Evolutionary conservation across 2,329 filamentous ascomycete genomes (phyloP), one percentile per base, ranked within the genome.

Genomic region (Ceratocystis ficicola): DNA sequence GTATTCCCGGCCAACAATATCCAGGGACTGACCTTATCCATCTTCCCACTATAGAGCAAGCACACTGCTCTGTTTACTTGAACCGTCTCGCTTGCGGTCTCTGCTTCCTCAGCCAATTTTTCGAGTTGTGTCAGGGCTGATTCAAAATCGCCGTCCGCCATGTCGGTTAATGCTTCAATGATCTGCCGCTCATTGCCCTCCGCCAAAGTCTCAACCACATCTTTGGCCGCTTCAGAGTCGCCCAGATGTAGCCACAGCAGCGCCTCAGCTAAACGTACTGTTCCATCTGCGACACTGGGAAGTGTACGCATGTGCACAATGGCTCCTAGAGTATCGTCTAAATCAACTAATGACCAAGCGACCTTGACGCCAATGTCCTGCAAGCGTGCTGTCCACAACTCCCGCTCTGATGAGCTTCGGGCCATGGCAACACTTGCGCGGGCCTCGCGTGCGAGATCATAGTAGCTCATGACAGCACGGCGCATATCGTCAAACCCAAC

Each of bases 381-480:
- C 0, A 97, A 79, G 30, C 93, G 77, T 0, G 76, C 76, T 69
- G 83, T 85, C 93, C 93, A 97, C 5, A 87, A 70, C 69, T 80
- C 78, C 17, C 80, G 77, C 25, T 83, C 83, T 0, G 84, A 79
- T 8, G 82, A 80, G 48, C 79, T 77, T 41, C 70, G 71, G 10
- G 70, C 72, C 4, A 71, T 72, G 0, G 83, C 80, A 4, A 89
- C 77, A 66, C 82, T 80, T 1, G 78, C 77, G 20, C 91, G 80
- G 1, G 89, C 90, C 74, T 95, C 90, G 7, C 88, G 77, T 0
- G 87, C 91, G 1, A 97, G 81, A 69, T 96, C 91, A 73, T 96
- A 95, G 73, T 95, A 90, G 57, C 88, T 89, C 80, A 94, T 93
- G 66, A 99, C 86, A 2, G 89, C 88, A 68, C 92, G 82, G 3